Conservation (phyloP, 805 yeast species). For the Monosporozyma yasuniensis region DNA sequence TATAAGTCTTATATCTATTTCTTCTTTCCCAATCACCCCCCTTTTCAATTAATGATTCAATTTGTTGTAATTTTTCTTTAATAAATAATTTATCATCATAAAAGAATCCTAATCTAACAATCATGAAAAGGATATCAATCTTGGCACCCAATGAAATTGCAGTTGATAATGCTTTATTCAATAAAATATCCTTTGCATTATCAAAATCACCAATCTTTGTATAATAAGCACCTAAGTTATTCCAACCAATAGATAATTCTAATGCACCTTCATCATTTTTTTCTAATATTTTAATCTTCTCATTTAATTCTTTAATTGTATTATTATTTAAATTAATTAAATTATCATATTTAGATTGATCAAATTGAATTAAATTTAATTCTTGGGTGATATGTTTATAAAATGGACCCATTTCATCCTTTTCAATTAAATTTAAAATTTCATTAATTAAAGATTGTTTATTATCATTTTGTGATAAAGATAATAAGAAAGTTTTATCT, state of each 20-base stretch:
- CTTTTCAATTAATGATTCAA: slow-evolving; percentile 71
- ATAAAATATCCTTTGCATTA: slow-evolving; percentile 55
- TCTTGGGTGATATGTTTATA: slow-evolving; percentile 58
- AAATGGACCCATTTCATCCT: slow-evolving; percentile 70
- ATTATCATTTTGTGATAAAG: slow-evolving; percentile 23
- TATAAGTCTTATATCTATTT: slow-evolving; percentile 85
- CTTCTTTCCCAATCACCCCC: slow-evolving; percentile 99
- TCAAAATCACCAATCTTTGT: slow-evolving; percentile 73
- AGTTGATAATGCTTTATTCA: slow-evolving; percentile 51
- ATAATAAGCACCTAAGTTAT: slow-evolving; percentile 79
- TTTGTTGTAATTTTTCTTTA: slow-evolving; percentile 62
- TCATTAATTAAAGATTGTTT: slow-evolving; percentile 34
- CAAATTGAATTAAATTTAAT: slow-evolving; percentile 38
- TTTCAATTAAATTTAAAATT: slow-evolving; percentile 35
- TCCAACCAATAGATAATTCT: slow-evolving; percentile 68
- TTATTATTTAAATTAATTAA: slow-evolving; percentile 47
- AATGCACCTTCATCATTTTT: slow-evolving; percentile 71
- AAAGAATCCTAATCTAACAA: slow-evolving; percentile 83
- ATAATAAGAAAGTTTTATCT: slow-evolving; percentile 65
- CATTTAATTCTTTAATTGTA: slow-evolving; percentile 40
- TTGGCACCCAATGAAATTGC: slow-evolving; percentile 85
- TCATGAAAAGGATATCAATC: slow-evolving; percentile 75
- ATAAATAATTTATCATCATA: slow-evolving; percentile 67
- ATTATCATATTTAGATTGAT: slow-evolving; percentile 45
- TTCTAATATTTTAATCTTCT: slow-evolving; percentile 41